A percentile compares a stretch with the other conserved stretches of the same genome.
phyloP scores from a whole-genome alignment of 2,329 filamentous ascomycete species.

The Colletotrichum aenigma region DNA sequence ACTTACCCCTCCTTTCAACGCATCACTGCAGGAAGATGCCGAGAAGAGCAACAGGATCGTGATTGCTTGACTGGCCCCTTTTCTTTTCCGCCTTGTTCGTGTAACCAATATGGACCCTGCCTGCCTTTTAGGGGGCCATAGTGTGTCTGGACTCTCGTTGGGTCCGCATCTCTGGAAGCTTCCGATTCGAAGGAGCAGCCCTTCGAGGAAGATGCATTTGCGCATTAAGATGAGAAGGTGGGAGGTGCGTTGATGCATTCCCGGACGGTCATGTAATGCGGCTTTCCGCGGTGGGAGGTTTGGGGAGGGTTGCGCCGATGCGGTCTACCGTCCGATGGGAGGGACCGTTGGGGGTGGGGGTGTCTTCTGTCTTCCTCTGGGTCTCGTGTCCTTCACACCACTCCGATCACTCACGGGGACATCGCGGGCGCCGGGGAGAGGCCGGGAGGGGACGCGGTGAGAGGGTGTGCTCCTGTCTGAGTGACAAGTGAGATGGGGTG shows the following conservation, averaged over 20 bases:
- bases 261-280: not conserved
- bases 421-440: not conserved
- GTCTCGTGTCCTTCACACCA: not conserved
- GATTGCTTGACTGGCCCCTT: not conserved
- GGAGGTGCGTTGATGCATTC: not conserved
- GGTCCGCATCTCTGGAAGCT: not conserved
- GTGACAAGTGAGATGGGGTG: not conserved
- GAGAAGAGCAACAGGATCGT: not conserved
- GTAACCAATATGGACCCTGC: not conserved
- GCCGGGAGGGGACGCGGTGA: not conserved
- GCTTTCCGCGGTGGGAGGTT: not conserved
- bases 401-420: not conserved
- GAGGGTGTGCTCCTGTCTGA: not conserved
- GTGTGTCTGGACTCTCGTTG: not conserved
- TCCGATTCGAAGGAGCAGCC: not conserved
- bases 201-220: not conserved
- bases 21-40: not conserved
- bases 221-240: not conserved
- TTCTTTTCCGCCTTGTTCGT: not conserved
- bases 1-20: not conserved
- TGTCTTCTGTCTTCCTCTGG: not conserved
- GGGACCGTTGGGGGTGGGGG: not conserved
- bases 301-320: not conserved
- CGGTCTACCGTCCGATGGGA: not conserved
- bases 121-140: not conserved